Evolutionary conservation across 108 stramenopile genomes (phyloP).

Genomic region (Cyclotella choctawhatcheeana): DNA sequence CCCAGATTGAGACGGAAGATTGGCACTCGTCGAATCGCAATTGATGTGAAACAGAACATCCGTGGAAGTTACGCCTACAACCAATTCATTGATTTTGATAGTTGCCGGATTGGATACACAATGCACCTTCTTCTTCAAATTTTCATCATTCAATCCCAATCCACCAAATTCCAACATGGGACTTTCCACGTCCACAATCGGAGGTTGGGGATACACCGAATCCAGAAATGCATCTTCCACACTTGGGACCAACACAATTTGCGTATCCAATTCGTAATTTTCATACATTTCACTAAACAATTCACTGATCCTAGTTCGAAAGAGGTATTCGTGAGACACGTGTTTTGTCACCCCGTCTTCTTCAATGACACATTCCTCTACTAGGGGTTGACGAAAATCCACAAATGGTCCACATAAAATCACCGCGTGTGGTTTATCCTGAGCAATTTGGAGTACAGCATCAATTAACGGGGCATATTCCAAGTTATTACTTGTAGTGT

Average conservation of each 20-base stretch:
- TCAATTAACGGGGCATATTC: slow-evolving; percentile 92
- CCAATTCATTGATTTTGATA: slow-evolving; percentile 86
- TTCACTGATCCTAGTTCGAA: slow-evolving; percentile 66
- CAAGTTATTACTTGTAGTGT: slow-evolving; percentile 86
- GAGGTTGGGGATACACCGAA: slow-evolving; percentile 73
- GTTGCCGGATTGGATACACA: slow-evolving; percentile 92
- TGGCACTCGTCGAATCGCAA: slow-evolving; percentile 81
- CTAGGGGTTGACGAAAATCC: slow-evolving; percentile 76
- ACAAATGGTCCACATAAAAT: slow-evolving; percentile 97
- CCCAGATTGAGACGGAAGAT: slow-evolving; percentile 64
- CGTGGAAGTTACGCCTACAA: slow-evolving; percentile 87
- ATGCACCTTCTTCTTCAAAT: slow-evolving; percentile 64
- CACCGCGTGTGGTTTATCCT: slow-evolving; percentile 88
- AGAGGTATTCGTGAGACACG: slow-evolving; percentile 83
- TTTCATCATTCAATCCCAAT: slow-evolving; percentile 62
- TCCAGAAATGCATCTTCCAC: slow-evolving; percentile 93
- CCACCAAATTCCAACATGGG: slow-evolving; percentile 45
- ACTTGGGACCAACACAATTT: slow-evolving; percentile 94
- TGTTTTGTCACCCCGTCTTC: slow-evolving; percentile 53
- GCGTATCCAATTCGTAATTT: slow-evolving; percentile 63
- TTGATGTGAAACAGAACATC: slow-evolving; percentile 90
- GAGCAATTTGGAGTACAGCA: slow-evolving; percentile 64
- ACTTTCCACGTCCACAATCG: slow-evolving; percentile 18
- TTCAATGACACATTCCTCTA: slow-evolving; percentile 14
- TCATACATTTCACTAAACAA: slow-evolving; percentile 66